Evolutionary conservation across 2,329 filamentous ascomycete genomes (phyloP).

Genomic region (Aureobasidium sp.): DNA sequence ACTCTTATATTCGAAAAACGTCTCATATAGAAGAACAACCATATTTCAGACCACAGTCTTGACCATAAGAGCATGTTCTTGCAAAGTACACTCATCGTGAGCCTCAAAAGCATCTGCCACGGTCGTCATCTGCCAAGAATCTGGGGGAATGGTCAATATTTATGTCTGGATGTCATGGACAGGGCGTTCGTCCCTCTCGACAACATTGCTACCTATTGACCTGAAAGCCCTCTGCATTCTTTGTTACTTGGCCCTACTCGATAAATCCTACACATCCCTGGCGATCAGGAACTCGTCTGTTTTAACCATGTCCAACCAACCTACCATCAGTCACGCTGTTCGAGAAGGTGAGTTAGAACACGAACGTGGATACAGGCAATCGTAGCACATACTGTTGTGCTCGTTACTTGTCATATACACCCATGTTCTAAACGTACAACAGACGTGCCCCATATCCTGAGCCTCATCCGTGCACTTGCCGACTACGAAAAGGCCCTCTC

Average conservation of each 20-base stretch:
- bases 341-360: conserved; percentile 44
- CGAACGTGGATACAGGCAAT: neutral
- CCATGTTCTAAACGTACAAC: neutral
- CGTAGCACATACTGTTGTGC: neutral
- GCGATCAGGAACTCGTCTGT: neutral
- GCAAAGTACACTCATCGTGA: too few relatives aligned
- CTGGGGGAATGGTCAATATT: neutral
- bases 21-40: too few relatives aligned
- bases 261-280: too few relatives aligned
- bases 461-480: conserved; percentile 76
- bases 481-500: conserved; percentile 74
- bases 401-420: too few relatives aligned
- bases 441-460: conserved; percentile 79
- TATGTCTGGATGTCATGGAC: conserved; percentile 1
- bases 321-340: conserved; percentile 50
- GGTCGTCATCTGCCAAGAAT: conserved; percentile 1
- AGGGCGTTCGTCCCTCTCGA: neutral
- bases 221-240: neutral
- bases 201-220: neutral
- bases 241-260: neutral
- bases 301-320: conserved; percentile 12
- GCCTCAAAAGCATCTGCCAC: neutral
- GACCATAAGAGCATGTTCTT: too few relatives aligned
- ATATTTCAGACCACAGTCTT: too few relatives aligned
- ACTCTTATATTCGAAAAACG: too few relatives aligned